A percentile compares a stretch with the other conserved stretches of the same genome.
These are phyloP conservation scores for Pleurozium schreberi DNA, from an alignment of 225 moss, liverwort and hornwort genomes.

Conservation along the genomic window DNA sequence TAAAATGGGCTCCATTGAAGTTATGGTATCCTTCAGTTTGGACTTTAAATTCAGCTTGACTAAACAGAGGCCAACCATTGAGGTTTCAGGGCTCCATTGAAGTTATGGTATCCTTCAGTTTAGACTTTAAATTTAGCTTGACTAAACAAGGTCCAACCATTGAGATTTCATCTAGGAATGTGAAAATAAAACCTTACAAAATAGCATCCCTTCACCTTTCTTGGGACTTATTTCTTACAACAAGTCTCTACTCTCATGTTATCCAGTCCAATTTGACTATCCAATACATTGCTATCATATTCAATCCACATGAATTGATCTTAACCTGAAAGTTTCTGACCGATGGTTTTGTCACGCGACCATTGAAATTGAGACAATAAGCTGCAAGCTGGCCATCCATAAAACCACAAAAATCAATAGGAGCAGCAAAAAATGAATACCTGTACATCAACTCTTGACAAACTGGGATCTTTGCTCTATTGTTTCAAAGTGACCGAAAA, in stretches of 20 bases:
- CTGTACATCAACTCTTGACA: not conserved
- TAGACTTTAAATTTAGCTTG: not conserved
- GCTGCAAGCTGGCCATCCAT: constrained; percentile 39
- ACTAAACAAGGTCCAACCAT: not conserved
- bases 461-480: not conserved
- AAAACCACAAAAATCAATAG: not conserved
- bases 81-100: not conserved
- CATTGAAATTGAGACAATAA: constrained; percentile 79
- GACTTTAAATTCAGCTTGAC: not conserved
- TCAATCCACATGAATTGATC: not conserved
- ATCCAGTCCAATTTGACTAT: not conserved
- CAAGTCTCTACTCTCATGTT: not conserved
- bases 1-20: not conserved
- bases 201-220: not conserved
- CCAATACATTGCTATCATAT: not conserved
- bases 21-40: not conserved
- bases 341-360: constrained; percentile 73
- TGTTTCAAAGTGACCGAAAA: not conserved
- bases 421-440: not conserved
- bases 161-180: not conserved
- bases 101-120: not conserved
- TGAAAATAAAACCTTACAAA: not conserved
- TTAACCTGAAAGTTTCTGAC: constrained; percentile 73
- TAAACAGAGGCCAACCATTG: not conserved
- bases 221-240: not conserved